phyloP scores from a whole-genome alignment of 1,284 basidiomycete genomes.

The Entoloma clypeatum region DNA sequence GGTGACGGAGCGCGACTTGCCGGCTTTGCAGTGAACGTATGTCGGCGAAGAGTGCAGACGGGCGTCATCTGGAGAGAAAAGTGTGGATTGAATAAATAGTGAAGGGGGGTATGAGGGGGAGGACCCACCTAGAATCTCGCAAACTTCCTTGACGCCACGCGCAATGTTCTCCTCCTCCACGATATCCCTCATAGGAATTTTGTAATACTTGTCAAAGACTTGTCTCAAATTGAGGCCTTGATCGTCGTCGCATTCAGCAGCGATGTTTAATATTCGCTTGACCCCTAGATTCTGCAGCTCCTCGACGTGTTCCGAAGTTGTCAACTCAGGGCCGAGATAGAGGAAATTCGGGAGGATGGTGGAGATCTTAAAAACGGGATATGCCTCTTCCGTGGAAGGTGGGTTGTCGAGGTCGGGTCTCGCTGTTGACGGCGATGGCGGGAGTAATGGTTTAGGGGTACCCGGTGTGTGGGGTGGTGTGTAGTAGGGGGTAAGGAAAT shows the following conservation, averaged over 20 bases:
- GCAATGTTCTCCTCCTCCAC: constrained; percentile 92
- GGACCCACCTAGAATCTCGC: constrained; percentile 75
- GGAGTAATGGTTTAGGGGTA: constrained; percentile 37
- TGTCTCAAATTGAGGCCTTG: constrained; percentile 63
- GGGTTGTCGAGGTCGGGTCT: constrained; percentile 48
- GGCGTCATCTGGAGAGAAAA: constrained; percentile 71
- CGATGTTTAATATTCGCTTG: constrained; percentile 87
- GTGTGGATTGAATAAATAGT: constrained; percentile 5
- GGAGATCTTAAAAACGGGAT: constrained; percentile 71
- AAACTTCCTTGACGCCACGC: constrained; percentile 80
- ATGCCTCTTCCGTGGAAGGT: constrained; percentile 51
- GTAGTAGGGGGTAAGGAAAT: constrained; percentile 42
- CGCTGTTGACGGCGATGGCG: constrained; percentile 56
- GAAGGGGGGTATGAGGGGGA: background rate
- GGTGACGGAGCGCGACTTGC: constrained; percentile 94
- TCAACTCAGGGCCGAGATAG: constrained; percentile 89
- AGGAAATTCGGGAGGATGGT: constrained; percentile 89
- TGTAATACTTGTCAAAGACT: constrained; percentile 78
- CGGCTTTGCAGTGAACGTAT: constrained; percentile 96
- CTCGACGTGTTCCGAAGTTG: constrained; percentile 66
- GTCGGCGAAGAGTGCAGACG: constrained; percentile 82
- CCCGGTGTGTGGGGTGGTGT: constrained; percentile 56
- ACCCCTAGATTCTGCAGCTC: constrained; percentile 77
- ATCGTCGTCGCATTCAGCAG: constrained; percentile 84
- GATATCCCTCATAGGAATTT: constrained; percentile 90